Conservation (phyloP, 192 early-diverging fungal species). For the Backusella mclennaniae region DNA sequence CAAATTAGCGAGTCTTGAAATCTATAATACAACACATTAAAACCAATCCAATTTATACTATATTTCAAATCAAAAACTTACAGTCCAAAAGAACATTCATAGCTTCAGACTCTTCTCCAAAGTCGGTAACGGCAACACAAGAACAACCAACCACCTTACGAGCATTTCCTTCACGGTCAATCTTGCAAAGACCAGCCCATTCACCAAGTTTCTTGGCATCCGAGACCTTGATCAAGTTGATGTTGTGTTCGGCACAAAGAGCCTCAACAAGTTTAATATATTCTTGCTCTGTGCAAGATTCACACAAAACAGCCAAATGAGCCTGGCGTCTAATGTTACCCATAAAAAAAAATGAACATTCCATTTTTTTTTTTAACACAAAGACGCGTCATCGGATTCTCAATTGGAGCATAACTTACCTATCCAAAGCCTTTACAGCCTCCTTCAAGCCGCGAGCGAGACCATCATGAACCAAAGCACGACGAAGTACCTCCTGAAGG, state of each 20-base stretch:
- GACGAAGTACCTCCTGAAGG: conserved; percentile 95
- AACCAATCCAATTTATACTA: neutral
- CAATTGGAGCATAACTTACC: conserved; percentile 38
- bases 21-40: neutral
- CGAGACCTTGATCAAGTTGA: conserved; percentile 95
- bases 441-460: conserved; percentile 96
- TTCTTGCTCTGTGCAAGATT: conserved; percentile 94
- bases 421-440: conserved; percentile 95
- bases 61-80: neutral
- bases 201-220: conserved; percentile 98
- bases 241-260: conserved; percentile 97
- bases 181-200: conserved; percentile 99
- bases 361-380: neutral
- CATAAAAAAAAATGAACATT: neutral
- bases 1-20: conserved; percentile 34
- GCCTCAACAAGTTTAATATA: conserved; percentile 96
- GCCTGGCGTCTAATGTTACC: conserved; percentile 54
- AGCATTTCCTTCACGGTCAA: conserved; percentile 97
- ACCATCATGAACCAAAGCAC: conserved; percentile 92
- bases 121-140: conserved; percentile 89
- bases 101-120: conserved; percentile 98
- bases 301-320: conserved; percentile 93
- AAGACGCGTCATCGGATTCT: conserved; percentile 1
- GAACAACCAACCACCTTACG: conserved; percentile 96
- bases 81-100: conserved; percentile 91